Conservation (phyloP, 495 filamentous ascomycete genomes). For the Podospora anserina region DNA sequence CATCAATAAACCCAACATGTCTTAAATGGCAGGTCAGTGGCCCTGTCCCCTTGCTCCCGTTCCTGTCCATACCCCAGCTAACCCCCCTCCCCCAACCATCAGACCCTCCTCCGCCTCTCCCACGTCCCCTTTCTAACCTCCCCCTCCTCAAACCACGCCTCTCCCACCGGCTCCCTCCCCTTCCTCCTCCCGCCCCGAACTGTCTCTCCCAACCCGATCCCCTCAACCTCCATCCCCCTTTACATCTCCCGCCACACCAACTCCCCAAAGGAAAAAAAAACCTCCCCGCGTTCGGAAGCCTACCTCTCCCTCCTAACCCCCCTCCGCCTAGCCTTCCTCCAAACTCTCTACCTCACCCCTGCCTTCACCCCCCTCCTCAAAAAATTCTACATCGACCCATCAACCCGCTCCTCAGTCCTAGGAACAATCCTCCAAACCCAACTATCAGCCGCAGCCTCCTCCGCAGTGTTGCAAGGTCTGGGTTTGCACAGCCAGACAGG, state of each 20-base stretch:
- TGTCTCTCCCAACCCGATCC: conserved; percentile 30
- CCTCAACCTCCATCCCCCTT: conserved; percentile 18
- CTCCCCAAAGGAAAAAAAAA: too few relatives aligned
- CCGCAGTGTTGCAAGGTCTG: not conserved
- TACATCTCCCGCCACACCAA: conserved; percentile 58
- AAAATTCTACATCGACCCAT: conserved; percentile 64
- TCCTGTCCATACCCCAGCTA: conserved; percentile 15
- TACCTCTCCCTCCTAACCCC: conserved; percentile 79
- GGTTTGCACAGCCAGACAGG: not conserved
- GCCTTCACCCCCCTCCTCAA: conserved; percentile 60
- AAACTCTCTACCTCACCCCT: conserved; percentile 71
- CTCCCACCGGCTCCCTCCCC: conserved; percentile 79
- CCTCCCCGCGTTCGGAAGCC: conserved; percentile 56
- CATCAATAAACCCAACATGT: conserved; percentile 90
- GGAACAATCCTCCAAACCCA: conserved; percentile 59
- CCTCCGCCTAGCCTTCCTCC: conserved; percentile 85
- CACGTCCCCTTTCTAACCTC: conserved; percentile 64
- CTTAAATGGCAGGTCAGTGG: conserved; percentile 87
- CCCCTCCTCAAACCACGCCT: conserved; percentile 87
- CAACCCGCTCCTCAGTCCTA: conserved; percentile 60
- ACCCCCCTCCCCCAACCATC: conserved; percentile 9
- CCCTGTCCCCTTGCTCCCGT: conserved; percentile 13
- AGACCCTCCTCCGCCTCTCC: conserved; percentile 83
- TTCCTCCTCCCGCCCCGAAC: conserved; percentile 67
- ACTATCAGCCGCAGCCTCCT: conserved; percentile 65